Evolutionary conservation across 257 asterid genomes (phyloP).

Genomic region (Plantago elongata): DNA sequence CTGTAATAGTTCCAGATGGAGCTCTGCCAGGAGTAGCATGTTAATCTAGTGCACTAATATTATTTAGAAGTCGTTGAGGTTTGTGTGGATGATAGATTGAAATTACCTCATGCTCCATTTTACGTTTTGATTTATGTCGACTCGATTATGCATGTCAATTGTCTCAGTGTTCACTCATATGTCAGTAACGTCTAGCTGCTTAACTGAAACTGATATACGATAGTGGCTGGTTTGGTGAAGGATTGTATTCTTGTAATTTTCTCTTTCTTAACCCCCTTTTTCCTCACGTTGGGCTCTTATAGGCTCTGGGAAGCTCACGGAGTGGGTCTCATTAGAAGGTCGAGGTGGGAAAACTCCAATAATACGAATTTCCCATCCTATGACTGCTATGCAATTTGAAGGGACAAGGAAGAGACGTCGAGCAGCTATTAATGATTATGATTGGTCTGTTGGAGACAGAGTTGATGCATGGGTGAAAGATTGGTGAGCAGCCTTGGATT

Average conservation of each 20-base stretch:
- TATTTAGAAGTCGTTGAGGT: background rate
- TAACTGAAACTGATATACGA: background rate
- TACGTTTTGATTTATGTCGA: background rate
- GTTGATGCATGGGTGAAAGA: constrained; percentile 78
- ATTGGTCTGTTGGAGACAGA: constrained; percentile 85
- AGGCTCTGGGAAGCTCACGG: constrained; percentile 61
- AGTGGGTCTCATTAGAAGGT: constrained; percentile 75
- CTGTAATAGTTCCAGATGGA: background rate
- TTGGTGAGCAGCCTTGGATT: constrained; percentile 42
- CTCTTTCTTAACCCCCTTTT: constrained; percentile 2
- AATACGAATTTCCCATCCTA: constrained; percentile 64
- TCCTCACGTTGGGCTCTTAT: constrained; percentile 11
- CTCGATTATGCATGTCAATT: too few species aligned
- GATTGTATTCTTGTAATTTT: constrained; percentile 1
- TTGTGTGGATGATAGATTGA: background rate
- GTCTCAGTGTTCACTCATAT: background rate
- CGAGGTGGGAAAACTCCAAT: constrained; percentile 53
- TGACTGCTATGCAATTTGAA: constrained; percentile 43
- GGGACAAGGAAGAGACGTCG: constrained; percentile 85
- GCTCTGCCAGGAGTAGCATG: background rate
- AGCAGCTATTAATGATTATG: constrained; percentile 56
- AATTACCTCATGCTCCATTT: background rate
- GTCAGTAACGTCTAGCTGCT: background rate
- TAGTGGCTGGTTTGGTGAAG: background rate
- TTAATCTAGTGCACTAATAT: background rate